Evolutionary conservation across 2,329 filamentous ascomycete genomes (phyloP).

Genomic region (Magnaporthales sp.): DNA sequence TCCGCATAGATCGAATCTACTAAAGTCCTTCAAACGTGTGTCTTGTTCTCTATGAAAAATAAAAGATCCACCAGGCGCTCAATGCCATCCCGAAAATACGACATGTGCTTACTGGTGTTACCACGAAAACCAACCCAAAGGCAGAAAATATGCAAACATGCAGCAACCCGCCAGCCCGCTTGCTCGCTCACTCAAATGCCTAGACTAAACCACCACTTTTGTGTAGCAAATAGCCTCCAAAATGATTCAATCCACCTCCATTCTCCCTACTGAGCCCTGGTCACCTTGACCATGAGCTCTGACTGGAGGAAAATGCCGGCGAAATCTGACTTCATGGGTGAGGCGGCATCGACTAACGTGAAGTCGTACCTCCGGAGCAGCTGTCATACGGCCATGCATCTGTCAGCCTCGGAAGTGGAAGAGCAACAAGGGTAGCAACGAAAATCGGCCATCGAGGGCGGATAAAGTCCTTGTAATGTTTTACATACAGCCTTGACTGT

Average conservation of each 20-base stretch:
- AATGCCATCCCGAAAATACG: not conserved
- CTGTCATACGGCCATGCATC: conserved; percentile 5
- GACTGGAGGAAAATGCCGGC: conserved; percentile 21
- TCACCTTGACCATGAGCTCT: conserved; percentile 18
- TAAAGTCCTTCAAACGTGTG: not conserved
- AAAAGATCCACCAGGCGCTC: not conserved
- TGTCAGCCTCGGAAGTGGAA: not conserved
- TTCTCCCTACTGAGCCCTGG: conserved; percentile 8
- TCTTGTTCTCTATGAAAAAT: not conserved
- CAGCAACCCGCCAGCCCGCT: not conserved
- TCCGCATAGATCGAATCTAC: no score
- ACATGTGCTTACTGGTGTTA: not conserved
- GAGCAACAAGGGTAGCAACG: not conserved
- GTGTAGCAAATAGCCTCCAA: not conserved
- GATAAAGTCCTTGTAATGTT: not conserved
- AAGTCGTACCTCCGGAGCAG: conserved; percentile 17
- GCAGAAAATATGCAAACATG: not conserved
- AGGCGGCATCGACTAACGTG: conserved; percentile 14
- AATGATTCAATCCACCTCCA: not conserved
- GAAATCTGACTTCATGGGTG: conserved; percentile 16
- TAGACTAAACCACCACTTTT: not conserved
- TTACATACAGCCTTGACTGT: not conserved
- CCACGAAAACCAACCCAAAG: not conserved
- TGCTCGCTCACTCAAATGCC: not conserved
- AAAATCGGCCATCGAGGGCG: not conserved